Evolutionary conservation across 441 rosid genomes (phyloP).

Genomic region (Macaranga tanarius): DNA sequence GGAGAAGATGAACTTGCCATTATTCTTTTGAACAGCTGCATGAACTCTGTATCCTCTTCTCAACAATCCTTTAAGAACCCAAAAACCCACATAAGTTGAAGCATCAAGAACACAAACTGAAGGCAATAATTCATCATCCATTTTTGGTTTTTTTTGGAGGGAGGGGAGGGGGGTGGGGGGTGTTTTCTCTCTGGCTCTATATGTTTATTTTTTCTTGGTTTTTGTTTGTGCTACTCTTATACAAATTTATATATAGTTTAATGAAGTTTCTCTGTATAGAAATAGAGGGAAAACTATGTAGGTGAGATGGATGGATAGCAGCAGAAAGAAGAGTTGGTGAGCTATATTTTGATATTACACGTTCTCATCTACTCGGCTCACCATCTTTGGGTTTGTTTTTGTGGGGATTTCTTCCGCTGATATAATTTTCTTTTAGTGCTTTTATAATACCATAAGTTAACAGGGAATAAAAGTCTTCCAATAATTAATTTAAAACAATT

Average conservation of each 20-base stretch:
- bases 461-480: too few species aligned
- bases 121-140: conserved; percentile 39
- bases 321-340: conserved; percentile 59
- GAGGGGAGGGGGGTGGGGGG: too few species aligned
- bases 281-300: conserved; percentile 13
- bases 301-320: conserved; percentile 21
- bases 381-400: conserved; percentile 14
- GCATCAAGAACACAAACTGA: conserved; percentile 79
- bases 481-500: too few species aligned
- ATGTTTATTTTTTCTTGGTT: background rate
- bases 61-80: conserved; percentile 68
- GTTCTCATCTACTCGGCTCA: conserved; percentile 49
- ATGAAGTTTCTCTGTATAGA: conserved; percentile 27
- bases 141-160: conserved; percentile 3
- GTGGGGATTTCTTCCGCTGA: too few species aligned
- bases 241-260: background rate
- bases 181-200: too few species aligned
- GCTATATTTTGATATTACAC: conserved; percentile 46
- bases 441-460: too few species aligned
- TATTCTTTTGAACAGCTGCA: conserved; percentile 56
- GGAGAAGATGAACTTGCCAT: conserved; percentile 34
- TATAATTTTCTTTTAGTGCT: too few species aligned
- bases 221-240: background rate
- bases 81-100: conserved; percentile 76
- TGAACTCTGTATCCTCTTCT: conserved; percentile 67